Percentiles rank a stretch among this genome's conserved stretches.
Conservation (phyloP, 2,329 filamentous ascomycete genomes). For the Drechmeria coniospora region DNA sequence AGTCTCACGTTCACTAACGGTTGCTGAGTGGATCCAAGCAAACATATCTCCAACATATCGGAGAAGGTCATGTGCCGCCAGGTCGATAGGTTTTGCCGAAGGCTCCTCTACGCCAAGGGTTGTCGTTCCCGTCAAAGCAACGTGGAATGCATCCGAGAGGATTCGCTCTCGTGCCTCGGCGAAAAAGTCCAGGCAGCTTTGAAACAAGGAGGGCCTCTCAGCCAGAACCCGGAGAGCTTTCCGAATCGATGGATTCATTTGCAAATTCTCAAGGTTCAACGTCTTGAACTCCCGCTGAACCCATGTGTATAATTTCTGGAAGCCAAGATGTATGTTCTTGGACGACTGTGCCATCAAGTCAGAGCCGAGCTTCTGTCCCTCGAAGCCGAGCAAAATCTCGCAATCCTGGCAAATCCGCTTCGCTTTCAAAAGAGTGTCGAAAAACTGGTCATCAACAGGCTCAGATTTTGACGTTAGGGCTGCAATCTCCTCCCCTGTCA, state of each 20-base stretch:
- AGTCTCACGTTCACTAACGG: slow-evolving; percentile 86
- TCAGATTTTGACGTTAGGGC: slow-evolving; percentile 62
- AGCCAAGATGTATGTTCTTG: slow-evolving; percentile 72
- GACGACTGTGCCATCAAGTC: slow-evolving; percentile 88
- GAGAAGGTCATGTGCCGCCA: slow-evolving; percentile 80
- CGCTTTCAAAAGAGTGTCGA: slow-evolving; percentile 57
- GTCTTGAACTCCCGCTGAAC: slow-evolving; percentile 86
- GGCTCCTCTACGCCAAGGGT: slow-evolving; percentile 41
- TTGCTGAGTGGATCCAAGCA: slow-evolving; percentile 87
- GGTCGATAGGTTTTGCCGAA: slow-evolving; percentile 76
- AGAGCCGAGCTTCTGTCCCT: slow-evolving; percentile 74
- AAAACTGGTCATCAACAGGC: slow-evolving; percentile 76
- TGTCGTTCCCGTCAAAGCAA: slow-evolving; percentile 63
- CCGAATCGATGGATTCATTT: slow-evolving; percentile 74
- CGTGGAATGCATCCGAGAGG: slow-evolving; percentile 77
- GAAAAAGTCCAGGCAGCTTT: slow-evolving; percentile 86
- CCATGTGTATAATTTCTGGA: slow-evolving; percentile 94
- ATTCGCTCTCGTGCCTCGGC: slow-evolving; percentile 78
- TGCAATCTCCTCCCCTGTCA: slow-evolving; percentile 68
- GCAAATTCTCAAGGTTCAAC: slow-evolving; percentile 83
- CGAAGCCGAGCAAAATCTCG: slow-evolving; percentile 74
- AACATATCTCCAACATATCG: slow-evolving; percentile 95
- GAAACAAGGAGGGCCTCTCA: slow-evolving; percentile 78
- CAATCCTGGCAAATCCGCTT: slow-evolving; percentile 84
- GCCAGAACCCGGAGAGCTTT: slow-evolving; percentile 74